Evolutionary conservation across 179 eudicot species (phyloP), one percentile per base, ranked within the genome.

Genomic region (Beta lomatogona): DNA sequence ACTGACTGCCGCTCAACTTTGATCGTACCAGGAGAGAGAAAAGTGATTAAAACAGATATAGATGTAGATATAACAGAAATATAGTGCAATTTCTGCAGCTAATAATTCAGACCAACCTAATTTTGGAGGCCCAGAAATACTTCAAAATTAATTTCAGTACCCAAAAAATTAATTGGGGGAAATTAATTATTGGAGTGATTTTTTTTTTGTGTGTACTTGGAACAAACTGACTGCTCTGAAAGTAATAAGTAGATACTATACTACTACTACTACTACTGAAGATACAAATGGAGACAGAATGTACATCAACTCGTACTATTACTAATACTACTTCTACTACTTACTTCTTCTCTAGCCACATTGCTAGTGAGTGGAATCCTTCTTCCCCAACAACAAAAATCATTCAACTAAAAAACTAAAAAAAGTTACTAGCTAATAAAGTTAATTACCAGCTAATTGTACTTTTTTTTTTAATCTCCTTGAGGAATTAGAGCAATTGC

Each of bases 231-330:
- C 22, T 19, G 50, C 11, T 12, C 54, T 21, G 61, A 50, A 36
- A 71, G 16, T 44, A 44, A 71, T 45, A 18, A 22, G n/a, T 45
- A 44, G 41, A 36, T 36, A 36, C n/a, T n/a, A n/a, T n/a, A n/a
- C 36, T 31, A 1, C 1, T 31, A 31, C 53, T 10, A 71, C 57
- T 25, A 36, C 31, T 75, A 13, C 18, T 22, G 50, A 45, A 77
- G 82, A 63, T 66, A 81, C 73, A 85, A 60, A 82, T 69, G 80
- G 82, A 73, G 85, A 82, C 69, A 78, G 84, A 84, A 84, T 84
- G 87, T 84, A 84, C 87, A 84, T 5, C 52, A 81, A 63, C 79
- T 48, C 59, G 19, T 45, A 76, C 76, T 65, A 71, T 48, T 57
- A 84, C 81, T 81, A 66, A 52, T 78, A 54, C 86, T 71, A 45